Base-by-base conservation (phyloP, 2,329 filamentous ascomycete genomes). In the Sporothrix luriei region DNA sequence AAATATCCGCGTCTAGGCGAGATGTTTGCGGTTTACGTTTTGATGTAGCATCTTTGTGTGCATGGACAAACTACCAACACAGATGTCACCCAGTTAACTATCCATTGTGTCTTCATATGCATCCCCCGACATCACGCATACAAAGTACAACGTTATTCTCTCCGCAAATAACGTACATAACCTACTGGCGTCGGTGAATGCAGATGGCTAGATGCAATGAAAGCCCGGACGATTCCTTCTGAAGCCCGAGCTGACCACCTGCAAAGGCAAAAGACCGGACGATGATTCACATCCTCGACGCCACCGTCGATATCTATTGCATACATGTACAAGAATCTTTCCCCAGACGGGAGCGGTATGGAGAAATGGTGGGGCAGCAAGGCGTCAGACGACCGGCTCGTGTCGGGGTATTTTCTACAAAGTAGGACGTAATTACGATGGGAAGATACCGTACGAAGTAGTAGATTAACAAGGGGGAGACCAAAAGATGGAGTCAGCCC, bases 271-370 rank as follows among this genome's bases (percentile, higher is more conserved):
- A 19, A 29, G 40, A 48, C 59, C 21, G 59, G 59, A 48, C 43
- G 38, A 43, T 43, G 24, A 43, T 61, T 43, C 55, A 61, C 33
- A 33, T 43, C 11, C 40, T 24, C 55, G 10, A 38, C 13, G 40
- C 11, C 6, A 57, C 14, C 55, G 7, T 40, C 14, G 55, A 16
- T 61, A 61, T 43, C 33, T 24, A 61, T 61, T 61, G 43, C 55
- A 61, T 61, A 61, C 55, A n/a, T 24, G 33, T 61, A 61, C 55
- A n/a, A 43, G 33, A 61, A 24, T 61, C 55, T 61, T 61, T 61
- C 55, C 55, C 55, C 55, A 24, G 55, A 61, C 55, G 55, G 55
- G 14, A 57, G 9, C 14, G 13, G 19, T 7, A 43, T 33, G 26
- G 26, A 33, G 26, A n/a, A n/a, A 57, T 40, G 55, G 14, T 43